Evolutionary conservation across 805 yeast genomes (phyloP), one percentile per base, ranked within the genome.

Genomic region (Zygoascus biomembranicola): DNA sequence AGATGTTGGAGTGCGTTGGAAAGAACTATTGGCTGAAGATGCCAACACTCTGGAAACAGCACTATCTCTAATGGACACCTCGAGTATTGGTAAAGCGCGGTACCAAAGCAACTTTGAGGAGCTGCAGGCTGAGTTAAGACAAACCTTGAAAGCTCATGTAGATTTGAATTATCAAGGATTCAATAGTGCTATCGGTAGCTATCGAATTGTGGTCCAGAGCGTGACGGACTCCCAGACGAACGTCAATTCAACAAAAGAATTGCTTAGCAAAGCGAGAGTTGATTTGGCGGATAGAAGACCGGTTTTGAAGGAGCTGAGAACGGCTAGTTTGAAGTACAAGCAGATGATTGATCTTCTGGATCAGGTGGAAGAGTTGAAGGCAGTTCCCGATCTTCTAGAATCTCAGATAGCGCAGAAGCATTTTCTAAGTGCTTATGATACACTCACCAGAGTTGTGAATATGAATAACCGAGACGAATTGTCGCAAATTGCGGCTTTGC

Each of bases 1-100:
- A 26, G 59, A 57, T 32, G 74, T 77, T 5, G 69, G 72, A 16
- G 58, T 70, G 3, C 74, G 74, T 53, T 80, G 84, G 83, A 69
- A 71, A 45, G 75, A 78, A 51, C 67, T 82, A 8, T 67, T 77
- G 6, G 70, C 72, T 1, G 75, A 74, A 8, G 76, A 80, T 49
- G 80, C 88, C 52, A 90, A 89, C 64, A 95, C 96, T 1, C 75
- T 94, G 47, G 97, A 89, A 61, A 73, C 84, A 51, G 97, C 97
- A 0, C 73, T 92, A 42, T 82, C 90, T 1, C 73, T 94, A 54
- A 72, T 90, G 62, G 97, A 92, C 67, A 84, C 83, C 61, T 82
- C 95, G 1, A 86, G 96, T 0, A 94, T 90, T n/a, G 98, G 98
- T 0, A 70, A 87, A 61, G 95, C 96, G 0, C 84, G 83, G 61